These are phyloP conservation scores for Melastoma malabathricum DNA, from an alignment of 345 rosid genomes.

Conservation along the genomic window DNA sequence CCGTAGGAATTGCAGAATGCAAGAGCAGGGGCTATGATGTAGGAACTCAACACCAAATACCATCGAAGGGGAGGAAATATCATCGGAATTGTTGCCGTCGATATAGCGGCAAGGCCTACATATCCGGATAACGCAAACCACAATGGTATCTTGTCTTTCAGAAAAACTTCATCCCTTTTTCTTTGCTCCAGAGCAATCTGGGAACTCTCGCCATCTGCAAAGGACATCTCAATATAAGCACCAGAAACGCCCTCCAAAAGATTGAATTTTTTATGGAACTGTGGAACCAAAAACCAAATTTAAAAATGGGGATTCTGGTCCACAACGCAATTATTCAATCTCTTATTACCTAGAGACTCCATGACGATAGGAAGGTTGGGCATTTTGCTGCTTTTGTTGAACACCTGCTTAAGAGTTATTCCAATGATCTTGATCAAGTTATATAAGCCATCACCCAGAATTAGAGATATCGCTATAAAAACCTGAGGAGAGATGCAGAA, in stretches of 20 bases:
- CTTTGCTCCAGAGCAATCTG: constrained; percentile 35
- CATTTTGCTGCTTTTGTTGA: constrained; percentile 34
- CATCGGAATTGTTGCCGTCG: constrained; percentile 55
- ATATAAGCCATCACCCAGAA: constrained; percentile 90
- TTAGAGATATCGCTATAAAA: constrained; percentile 70
- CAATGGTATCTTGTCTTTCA: constrained; percentile 65
- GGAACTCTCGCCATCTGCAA: constrained; percentile 40
- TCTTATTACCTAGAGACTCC: constrained; percentile 41
- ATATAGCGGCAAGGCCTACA: constrained; percentile 79
- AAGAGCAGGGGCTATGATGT: constrained; percentile 77
- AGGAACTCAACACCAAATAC: constrained; percentile 73
- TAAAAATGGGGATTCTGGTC: neutral
- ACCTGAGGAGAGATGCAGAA: constrained; percentile 33
- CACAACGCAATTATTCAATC: neutral
- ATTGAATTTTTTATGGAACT: too few relatives aligned
- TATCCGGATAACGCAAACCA: constrained; percentile 79
- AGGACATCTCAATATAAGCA: neutral
- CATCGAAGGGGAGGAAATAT: constrained; percentile 77
- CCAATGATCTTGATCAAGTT: constrained; percentile 69
- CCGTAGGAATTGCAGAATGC: constrained; percentile 93
- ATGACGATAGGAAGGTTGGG: constrained; percentile 42
- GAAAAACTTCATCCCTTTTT: constrained; percentile 51
- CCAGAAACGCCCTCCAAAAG: neutral
- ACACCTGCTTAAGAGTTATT: constrained; percentile 45
- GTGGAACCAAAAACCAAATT: too few relatives aligned